Conservation (phyloP, 176 grass and related monocot species). For the Pontederia paniculata region DNA sequence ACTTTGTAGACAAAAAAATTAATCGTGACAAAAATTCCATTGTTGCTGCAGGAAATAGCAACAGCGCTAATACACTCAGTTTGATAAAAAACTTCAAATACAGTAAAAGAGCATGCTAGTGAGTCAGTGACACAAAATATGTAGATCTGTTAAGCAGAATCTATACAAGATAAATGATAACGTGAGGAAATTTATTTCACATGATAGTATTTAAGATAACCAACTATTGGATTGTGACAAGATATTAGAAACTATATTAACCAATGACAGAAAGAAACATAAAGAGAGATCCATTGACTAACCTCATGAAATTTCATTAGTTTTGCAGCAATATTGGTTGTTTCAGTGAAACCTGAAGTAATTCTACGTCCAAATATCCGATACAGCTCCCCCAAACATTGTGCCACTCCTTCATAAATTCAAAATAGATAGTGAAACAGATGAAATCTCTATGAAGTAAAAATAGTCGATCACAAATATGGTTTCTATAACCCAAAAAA, state of each 20-base stretch:
- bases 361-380: constrained; percentile 72
- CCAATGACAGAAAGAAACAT: background rate
- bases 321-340: constrained; percentile 75
- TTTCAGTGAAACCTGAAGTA: constrained; percentile 83
- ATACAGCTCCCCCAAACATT: constrained; percentile 87
- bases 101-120: background rate
- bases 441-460: too few relatives aligned
- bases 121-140: background rate
- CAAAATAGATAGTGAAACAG: background rate
- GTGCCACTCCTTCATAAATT: constrained; percentile 51
- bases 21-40: too few relatives aligned
- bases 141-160: background rate
- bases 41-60: too few relatives aligned
- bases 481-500: too few relatives aligned
- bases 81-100: too few relatives aligned
- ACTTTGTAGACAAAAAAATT: too few relatives aligned
- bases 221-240: too few relatives aligned
- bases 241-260: too few relatives aligned
- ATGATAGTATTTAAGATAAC: too few relatives aligned
- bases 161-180: background rate
- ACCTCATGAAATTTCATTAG: constrained; percentile 96
- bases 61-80: too few relatives aligned
- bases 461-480: too few relatives aligned
- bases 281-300: constrained; percentile 9
- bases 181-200: background rate